Conservation (phyloP, 1,139 yeast genomes). For the Tardiomyces depauwii region DNA sequence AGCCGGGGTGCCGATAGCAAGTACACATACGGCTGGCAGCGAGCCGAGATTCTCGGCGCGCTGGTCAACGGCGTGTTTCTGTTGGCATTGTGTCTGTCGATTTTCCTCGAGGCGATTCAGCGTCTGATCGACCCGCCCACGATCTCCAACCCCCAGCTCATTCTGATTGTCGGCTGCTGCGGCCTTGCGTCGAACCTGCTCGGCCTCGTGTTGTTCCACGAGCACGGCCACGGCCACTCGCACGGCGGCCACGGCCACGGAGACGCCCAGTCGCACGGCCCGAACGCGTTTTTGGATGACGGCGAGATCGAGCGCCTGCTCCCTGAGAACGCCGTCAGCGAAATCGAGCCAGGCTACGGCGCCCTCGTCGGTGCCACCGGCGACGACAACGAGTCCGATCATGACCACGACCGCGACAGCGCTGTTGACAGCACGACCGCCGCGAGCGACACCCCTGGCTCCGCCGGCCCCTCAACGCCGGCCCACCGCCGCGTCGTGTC, state of each 20-base stretch:
- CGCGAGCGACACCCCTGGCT: not conserved
- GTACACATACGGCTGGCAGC: conserved; percentile 92
- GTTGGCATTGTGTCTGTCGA: conserved; percentile 84
- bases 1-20: conserved; percentile 73
- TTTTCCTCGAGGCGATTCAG: conserved; percentile 86
- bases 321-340: conserved; percentile 20
- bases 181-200: conserved; percentile 75
- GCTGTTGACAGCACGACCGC: conserved; percentile 1
- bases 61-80: conserved; percentile 86
- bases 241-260: conserved; percentile 32
- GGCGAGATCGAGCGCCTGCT: conserved; percentile 17
- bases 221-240: conserved; percentile 52
- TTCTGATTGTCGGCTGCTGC: conserved; percentile 68
- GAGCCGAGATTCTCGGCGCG: conserved; percentile 96
- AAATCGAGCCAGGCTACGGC: not conserved
- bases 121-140: conserved; percentile 73
- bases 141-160: conserved; percentile 68
- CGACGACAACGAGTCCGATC: conserved; percentile 3
- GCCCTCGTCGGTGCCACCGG: not conserved
- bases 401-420: conserved; percentile 1
- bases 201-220: conserved; percentile 84
- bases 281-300: conserved; percentile 14
- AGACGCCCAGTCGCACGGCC: conserved; percentile 13
- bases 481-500: conserved; percentile 9
- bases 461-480: too few species aligned